A percentile compares a stretch with the other conserved stretches of the same genome.
Evolutionary conservation across 1,284 basidiomycete species (phyloP).

Genomic region (Apiotrichum sp.): DNA sequence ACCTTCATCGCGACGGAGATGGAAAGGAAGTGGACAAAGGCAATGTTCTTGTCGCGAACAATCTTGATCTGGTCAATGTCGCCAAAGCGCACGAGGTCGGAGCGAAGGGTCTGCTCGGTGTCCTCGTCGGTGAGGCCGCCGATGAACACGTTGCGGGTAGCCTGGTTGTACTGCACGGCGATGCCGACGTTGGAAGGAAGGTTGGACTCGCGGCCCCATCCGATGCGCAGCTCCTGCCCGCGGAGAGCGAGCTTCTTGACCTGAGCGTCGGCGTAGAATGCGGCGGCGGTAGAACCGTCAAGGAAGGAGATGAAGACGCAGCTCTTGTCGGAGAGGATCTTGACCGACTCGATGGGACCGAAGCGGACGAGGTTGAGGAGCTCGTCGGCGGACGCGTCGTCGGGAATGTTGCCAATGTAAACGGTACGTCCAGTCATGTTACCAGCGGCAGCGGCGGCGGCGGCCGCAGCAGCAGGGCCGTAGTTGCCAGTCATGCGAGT

Average conservation of each 20-base stretch:
- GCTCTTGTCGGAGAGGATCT: conserved; percentile 93
- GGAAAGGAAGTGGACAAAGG: conserved; percentile 92
- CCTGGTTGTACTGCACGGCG: conserved; percentile 82
- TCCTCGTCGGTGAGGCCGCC: conserved; percentile 79
- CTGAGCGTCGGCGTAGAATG: conserved; percentile 89
- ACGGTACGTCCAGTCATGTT: conserved; percentile 78
- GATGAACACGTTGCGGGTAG: conserved; percentile 87
- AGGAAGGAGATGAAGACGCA: conserved; percentile 98
- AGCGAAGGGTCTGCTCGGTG: conserved; percentile 81
- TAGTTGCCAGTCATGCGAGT: conserved; percentile 53
- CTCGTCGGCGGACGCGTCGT: conserved; percentile 95
- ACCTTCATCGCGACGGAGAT: conserved; percentile 90
- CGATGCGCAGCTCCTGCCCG: conserved; percentile 88
- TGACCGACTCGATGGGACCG: conserved; percentile 90
- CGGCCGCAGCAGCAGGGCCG: conserved; percentile 61
- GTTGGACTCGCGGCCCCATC: conserved; percentile 88
- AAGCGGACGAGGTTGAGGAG: conserved; percentile 96
- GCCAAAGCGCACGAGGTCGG: conserved; percentile 79
- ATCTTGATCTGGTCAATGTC: conserved; percentile 97
- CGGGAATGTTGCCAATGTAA: conserved; percentile 92
- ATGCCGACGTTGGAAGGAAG: conserved; percentile 75
- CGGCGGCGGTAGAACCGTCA: conserved; percentile 79
- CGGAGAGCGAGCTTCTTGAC: conserved; percentile 87
- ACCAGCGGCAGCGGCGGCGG: conserved; percentile 63
- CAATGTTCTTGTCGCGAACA: conserved; percentile 93